Evolutionary conservation across 2,329 filamentous ascomycete species (phyloP).

Genomic region (Curvularia hawaiiensis): DNA sequence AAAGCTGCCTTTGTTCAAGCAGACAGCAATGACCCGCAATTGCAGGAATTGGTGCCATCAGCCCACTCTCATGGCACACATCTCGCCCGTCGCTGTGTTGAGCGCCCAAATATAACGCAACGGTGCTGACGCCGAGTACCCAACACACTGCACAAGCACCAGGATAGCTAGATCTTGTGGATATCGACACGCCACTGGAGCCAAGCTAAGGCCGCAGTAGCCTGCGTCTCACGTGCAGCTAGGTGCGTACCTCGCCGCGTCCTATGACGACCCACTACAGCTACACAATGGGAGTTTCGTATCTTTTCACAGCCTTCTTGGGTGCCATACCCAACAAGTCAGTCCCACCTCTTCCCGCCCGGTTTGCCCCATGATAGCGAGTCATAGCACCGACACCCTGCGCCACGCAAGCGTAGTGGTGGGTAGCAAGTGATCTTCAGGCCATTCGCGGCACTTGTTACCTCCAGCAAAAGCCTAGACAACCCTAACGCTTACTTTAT

Average conservation of each 20-base stretch:
- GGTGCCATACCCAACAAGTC: slow-evolving; percentile 4
- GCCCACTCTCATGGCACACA: slow-evolving; percentile 5
- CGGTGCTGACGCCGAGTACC: slow-evolving; percentile 17
- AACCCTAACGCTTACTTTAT: slow-evolving; percentile 6
- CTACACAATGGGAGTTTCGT: slow-evolving; percentile 12
- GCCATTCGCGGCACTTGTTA: slow-evolving; percentile 7
- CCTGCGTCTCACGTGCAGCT: slow-evolving; percentile 18
- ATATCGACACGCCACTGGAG: slow-evolving; percentile 11
- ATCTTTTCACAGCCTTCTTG: slow-evolving; percentile 5
- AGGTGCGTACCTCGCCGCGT: slow-evolving; percentile 23
- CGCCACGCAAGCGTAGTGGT: neutral
- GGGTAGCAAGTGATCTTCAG: neutral
- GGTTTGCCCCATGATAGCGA: slow-evolving; percentile 2
- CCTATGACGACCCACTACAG: slow-evolving; percentile 14
- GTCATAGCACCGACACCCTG: neutral
- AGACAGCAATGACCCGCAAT: slow-evolving; percentile 1
- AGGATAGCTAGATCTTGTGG: slow-evolving; percentile 15
- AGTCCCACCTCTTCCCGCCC: slow-evolving; percentile 2
- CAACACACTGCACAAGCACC: slow-evolving; percentile 8
- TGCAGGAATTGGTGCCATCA: slow-evolving; percentile 1
- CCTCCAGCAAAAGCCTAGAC: neutral
- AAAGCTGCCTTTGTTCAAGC: neutral
- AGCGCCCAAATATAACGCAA: slow-evolving; percentile 16
- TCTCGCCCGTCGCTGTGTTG: slow-evolving; percentile 5
- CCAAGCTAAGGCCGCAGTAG: slow-evolving; percentile 14